A percentile compares a stretch with the other conserved stretches of the same genome.
phyloP scores from a whole-genome alignment of 345 rosid genomes.

The Pugionium cornutum region DNA sequence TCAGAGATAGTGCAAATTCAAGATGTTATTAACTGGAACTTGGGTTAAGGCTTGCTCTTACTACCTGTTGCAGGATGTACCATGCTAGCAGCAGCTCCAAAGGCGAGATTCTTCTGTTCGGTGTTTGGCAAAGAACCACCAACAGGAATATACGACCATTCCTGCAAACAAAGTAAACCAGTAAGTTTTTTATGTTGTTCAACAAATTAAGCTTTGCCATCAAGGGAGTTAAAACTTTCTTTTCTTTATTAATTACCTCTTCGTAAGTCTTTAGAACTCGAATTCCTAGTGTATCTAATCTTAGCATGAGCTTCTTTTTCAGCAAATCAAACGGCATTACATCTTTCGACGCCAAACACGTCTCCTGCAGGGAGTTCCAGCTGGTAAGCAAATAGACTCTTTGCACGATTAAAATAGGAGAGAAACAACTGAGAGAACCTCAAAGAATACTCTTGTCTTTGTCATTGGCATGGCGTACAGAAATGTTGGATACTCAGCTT shows the following conservation, averaged over 20 bases:
- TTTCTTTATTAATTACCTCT: constrained; percentile 56
- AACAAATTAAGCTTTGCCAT: constrained; percentile 3
- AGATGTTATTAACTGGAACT: constrained; percentile 11
- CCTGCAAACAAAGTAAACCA: constrained; percentile 48
- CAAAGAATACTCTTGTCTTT: constrained; percentile 81
- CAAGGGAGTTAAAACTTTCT: background rate
- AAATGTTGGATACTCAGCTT: constrained; percentile 81
- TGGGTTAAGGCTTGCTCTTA: constrained; percentile 16
- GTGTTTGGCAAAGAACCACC: constrained; percentile 96
- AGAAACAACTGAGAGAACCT: constrained; percentile 50
- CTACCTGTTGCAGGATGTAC: constrained; percentile 96
- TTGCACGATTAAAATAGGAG: background rate
- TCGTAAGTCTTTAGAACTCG: constrained; percentile 67
- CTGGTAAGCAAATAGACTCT: constrained; percentile 28
- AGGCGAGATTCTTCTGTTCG: constrained; percentile 88
- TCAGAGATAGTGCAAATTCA: constrained; percentile 9
- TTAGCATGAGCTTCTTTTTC: constrained; percentile 70
- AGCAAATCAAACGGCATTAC: constrained; percentile 83
- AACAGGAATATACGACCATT: constrained; percentile 98
- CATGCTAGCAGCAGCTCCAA: constrained; percentile 98
- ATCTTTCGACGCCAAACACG: constrained; percentile 94
- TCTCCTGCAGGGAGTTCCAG: constrained; percentile 62
- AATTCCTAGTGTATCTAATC: constrained; percentile 77
- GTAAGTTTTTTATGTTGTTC: background rate
- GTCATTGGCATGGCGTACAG: constrained; percentile 91